These are phyloP conservation scores for Penicilliopsis zonata DNA, from an alignment of 495 filamentous ascomycete genomes.

Conservation along the genomic window DNA sequence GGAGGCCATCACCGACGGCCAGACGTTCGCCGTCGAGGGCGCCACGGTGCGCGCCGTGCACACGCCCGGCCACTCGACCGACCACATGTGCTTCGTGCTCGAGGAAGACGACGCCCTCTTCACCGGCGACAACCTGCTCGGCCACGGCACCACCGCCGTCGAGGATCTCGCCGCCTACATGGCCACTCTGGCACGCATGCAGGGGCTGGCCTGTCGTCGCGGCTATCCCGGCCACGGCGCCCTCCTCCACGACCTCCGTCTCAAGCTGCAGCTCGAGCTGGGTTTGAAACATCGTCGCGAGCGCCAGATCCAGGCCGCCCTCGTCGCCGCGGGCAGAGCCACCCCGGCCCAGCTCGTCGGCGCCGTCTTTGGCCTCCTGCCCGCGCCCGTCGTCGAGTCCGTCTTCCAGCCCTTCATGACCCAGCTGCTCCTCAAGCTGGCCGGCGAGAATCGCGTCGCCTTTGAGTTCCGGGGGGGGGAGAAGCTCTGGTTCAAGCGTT, in stretches of 20 bases:
- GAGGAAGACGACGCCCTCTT: slow-evolving; percentile 64
- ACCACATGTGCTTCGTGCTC: slow-evolving; percentile 38
- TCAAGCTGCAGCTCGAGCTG: slow-evolving; percentile 18
- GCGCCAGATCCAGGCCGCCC: slow-evolving; percentile 17
- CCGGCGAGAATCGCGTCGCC: slow-evolving; percentile 35
- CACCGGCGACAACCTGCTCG: slow-evolving; percentile 61
- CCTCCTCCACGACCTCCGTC: slow-evolving; percentile 19
- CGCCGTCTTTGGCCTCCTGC: slow-evolving; percentile 20
- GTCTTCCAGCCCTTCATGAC: slow-evolving; percentile 35
- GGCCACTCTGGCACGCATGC: slow-evolving; percentile 19
- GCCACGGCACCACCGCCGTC: slow-evolving; percentile 27
- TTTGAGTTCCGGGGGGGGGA: slow-evolving; percentile 26
- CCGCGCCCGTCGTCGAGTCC: slow-evolving; percentile 14
- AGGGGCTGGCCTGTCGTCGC: slow-evolving; percentile 10
- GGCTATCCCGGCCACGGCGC: slow-evolving; percentile 34
- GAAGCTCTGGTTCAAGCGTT: slow-evolving; percentile 38
- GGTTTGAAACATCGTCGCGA: slow-evolving; percentile 24
- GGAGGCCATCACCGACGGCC: slow-evolving; percentile 24
- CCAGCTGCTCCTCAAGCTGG: slow-evolving; percentile 36
- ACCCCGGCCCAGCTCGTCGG: slow-evolving; percentile 26
- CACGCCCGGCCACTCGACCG: slow-evolving; percentile 27
- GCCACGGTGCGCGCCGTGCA: slow-evolving; percentile 28
- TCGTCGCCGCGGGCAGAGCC: slow-evolving; percentile 15
- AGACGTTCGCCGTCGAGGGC: slow-evolving; percentile 25
- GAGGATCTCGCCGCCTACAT: slow-evolving; percentile 29